phyloP scores from a whole-genome alignment of 2,329 filamentous ascomycete species.

The Hortaea werneckii region DNA sequence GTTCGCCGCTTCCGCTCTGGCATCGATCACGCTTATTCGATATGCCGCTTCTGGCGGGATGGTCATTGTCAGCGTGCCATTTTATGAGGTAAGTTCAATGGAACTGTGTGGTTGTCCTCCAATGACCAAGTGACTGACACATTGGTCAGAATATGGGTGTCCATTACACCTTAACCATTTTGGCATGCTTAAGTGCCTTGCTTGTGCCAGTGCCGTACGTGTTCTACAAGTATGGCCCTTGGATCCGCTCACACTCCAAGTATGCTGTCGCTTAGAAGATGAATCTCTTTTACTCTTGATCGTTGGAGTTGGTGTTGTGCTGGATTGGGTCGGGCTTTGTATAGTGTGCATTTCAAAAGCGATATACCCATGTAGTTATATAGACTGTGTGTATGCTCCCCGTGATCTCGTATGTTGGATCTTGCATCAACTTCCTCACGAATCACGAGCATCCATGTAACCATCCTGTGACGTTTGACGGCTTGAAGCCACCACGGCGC shows the following conservation, averaged over 20 bases:
- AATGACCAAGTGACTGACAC: not conserved
- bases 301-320: too few species aligned
- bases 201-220: conserved; percentile 33
- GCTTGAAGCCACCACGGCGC: too few species aligned
- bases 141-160: conserved; percentile 23
- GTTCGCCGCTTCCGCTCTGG: conserved; percentile 42
- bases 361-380: not conserved
- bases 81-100: conserved; percentile 20
- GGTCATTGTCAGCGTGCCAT: conserved; percentile 30
- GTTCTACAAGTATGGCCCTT: conserved; percentile 31
- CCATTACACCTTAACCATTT: conserved; percentile 25
- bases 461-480: too few species aligned
- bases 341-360: not conserved
- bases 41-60: conserved; percentile 33
- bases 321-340: not conserved
- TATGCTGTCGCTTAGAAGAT: not conserved
- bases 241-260: conserved; percentile 3
- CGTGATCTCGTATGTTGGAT: too few species aligned
- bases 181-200: conserved; percentile 23
- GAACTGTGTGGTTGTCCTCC: not conserved
- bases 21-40: conserved; percentile 30
- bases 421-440: too few species aligned
- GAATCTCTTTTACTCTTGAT: too few species aligned
- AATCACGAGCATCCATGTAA: too few species aligned
- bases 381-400: too few species aligned